Percentiles rank a stretch among this genome's conserved stretches.
Conservation (phyloP, 805 yeast genomes). For the fission yeast (Schizosaccharomyces pombe) region DNA sequence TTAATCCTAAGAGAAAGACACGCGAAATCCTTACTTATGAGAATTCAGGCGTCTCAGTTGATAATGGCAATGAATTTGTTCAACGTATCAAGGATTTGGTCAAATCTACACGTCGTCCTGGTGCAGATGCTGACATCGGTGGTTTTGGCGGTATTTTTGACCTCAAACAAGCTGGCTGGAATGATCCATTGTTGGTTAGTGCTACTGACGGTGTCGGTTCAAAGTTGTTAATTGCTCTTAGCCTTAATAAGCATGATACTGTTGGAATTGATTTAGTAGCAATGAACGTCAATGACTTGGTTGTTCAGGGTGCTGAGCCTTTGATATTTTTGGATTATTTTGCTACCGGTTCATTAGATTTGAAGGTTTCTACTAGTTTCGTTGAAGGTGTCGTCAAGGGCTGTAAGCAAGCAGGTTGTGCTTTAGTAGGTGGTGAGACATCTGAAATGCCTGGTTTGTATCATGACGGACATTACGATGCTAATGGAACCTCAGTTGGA, state of each 20-base stretch:
- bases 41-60: conserved; percentile 92
- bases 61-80: conserved; percentile 75
- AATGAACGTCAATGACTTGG: conserved; percentile 93
- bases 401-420: conserved; percentile 86
- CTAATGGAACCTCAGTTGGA: conserved; percentile 96
- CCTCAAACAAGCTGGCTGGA: conserved; percentile 64
- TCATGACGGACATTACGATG: conserved; percentile 83
- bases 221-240: conserved; percentile 82
- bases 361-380: conserved; percentile 61
- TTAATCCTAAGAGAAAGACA: conserved; percentile 25
- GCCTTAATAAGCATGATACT: conserved; percentile 71
- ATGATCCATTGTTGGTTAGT: conserved; percentile 58
- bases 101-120: conserved; percentile 77
- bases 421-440: conserved; percentile 96
- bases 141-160: conserved; percentile 97
- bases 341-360: conserved; percentile 81
- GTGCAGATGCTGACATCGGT: conserved; percentile 94
- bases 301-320: conserved; percentile 98
- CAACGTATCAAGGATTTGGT: conserved; percentile 77
- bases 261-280: conserved; percentile 97
- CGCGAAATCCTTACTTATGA: conserved; percentile 48
- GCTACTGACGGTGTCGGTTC: conserved; percentile 99
- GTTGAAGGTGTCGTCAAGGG: conserved; percentile 94
- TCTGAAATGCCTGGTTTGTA: conserved; percentile 99
- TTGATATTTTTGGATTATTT: conserved; percentile 83